These are phyloP conservation scores for Urochloa ruziziensis DNA, from an alignment of 176 grass and related monocot genomes.

Conservation along the genomic window DNA sequence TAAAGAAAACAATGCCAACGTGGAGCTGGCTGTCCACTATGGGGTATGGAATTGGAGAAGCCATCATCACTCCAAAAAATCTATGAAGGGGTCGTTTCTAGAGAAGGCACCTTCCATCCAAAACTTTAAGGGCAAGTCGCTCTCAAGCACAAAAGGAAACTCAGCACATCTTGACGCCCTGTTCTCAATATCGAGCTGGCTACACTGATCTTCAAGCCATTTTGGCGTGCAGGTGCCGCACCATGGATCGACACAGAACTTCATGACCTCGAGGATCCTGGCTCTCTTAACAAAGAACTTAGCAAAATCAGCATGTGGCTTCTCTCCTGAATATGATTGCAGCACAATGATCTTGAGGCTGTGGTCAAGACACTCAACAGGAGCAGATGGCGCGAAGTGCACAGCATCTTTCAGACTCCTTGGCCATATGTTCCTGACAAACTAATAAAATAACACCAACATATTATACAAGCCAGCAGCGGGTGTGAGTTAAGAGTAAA, in stretches of 20 bases:
- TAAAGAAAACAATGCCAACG: neutral
- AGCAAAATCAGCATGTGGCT: neutral
- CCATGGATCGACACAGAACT: neutral
- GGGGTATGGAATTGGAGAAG: neutral
- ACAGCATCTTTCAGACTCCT: neutral
- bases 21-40: neutral
- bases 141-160: neutral
- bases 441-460: neutral
- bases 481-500: neutral
- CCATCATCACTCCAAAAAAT: neutral
- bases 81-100: neutral
- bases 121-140: neutral
- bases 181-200: neutral
- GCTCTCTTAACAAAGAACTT: neutral
- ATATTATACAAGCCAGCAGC: neutral
- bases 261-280: neutral
- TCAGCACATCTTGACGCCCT: neutral
- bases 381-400: neutral
- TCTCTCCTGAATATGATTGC: neutral
- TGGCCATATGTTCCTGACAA: neutral
- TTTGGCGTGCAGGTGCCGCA: too few species aligned
- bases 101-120: neutral
- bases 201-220: neutral
- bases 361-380: neutral
- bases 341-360: conserved; percentile 6